Evolutionary conservation across 345 rosid species (phyloP).

Genomic region (Reutealis trisperma): DNA sequence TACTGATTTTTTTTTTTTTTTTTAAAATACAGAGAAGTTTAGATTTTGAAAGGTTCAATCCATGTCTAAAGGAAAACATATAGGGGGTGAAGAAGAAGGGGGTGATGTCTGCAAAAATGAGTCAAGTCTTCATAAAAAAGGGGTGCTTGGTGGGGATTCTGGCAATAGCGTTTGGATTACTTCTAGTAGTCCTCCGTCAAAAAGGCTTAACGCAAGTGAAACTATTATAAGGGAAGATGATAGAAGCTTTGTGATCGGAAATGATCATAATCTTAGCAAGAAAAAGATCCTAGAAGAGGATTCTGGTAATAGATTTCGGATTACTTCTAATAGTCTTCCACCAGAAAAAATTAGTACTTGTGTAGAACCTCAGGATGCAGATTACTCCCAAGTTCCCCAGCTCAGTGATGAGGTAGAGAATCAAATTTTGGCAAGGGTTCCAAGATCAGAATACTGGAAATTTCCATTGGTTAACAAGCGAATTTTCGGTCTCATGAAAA

Average conservation of each 20-base stretch:
- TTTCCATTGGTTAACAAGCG: conserved; percentile 52
- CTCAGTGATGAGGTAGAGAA: conserved; percentile 74
- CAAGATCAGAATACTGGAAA: conserved; percentile 77
- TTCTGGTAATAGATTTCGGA: conserved; percentile 9
- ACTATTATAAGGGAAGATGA: conserved; percentile 30
- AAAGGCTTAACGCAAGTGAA: conserved; percentile 27
- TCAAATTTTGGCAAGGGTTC: conserved; percentile 67
- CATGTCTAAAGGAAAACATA: conserved; percentile 43
- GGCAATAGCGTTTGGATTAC: conserved; percentile 9
- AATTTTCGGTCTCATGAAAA: conserved; percentile 49
- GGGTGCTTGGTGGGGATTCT: conserved; percentile 28
- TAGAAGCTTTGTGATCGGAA: conserved; percentile 13
- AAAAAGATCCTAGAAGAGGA: conserved; percentile 27
- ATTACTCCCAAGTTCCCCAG: conserved; percentile 58
- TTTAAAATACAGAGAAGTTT: conserved; percentile 10
- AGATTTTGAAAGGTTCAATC: conserved; percentile 16
- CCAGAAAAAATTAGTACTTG: conserved; percentile 26
- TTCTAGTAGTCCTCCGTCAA: conserved; percentile 22
- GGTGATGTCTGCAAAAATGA: background rate
- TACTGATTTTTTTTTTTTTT: background rate
- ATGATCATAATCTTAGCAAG: conserved; percentile 11
- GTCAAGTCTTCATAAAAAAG: conserved; percentile 16
- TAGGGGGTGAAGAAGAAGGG: conserved; percentile 40
- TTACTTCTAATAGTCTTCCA: conserved; percentile 23
- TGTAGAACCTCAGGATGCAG: conserved; percentile 90